Conservation (phyloP, 352 stramenopile genomes). For the Pythium sp. region DNA sequence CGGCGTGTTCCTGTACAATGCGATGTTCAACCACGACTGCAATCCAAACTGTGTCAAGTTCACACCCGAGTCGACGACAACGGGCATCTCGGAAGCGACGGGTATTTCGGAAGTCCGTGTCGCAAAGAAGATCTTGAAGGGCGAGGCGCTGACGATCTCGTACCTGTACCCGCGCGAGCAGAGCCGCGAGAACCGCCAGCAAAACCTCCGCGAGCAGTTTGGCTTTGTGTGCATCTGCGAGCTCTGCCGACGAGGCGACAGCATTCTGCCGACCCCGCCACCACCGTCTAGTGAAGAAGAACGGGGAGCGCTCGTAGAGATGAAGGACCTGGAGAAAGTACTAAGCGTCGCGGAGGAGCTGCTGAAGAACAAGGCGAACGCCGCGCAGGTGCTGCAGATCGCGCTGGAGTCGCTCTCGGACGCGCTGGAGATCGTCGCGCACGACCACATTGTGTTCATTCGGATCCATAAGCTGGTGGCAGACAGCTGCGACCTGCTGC, state of each 20-base stretch:
- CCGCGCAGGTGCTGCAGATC: slow-evolving; percentile 52
- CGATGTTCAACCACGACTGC: slow-evolving; percentile 94
- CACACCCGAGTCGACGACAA: slow-evolving; percentile 44
- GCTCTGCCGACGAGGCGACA: slow-evolving; percentile 71
- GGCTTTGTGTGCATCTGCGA: slow-evolving; percentile 82
- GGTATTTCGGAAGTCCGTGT: slow-evolving; percentile 91
- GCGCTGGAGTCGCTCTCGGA: slow-evolving; percentile 82
- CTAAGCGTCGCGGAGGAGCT: slow-evolving; percentile 57
- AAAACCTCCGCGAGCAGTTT: slow-evolving; percentile 90
- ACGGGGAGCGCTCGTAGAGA: slow-evolving; percentile 16
- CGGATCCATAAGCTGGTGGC: slow-evolving; percentile 90
- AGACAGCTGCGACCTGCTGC: slow-evolving; percentile 85
- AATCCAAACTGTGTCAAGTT: slow-evolving; percentile 96
- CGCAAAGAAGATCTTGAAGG: slow-evolving; percentile 75
- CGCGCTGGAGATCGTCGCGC: slow-evolving; percentile 74
- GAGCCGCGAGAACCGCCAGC: slow-evolving; percentile 72
- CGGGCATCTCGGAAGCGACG: slow-evolving; percentile 78
- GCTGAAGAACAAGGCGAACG: slow-evolving; percentile 47
- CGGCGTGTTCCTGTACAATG: slow-evolving; percentile 91
- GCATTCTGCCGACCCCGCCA: slow-evolving; percentile 40
- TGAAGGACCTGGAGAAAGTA: slow-evolving; percentile 66
- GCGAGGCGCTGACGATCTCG: slow-evolving; percentile 91
- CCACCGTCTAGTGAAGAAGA: slow-evolving; percentile 19
- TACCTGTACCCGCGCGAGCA: slow-evolving; percentile 92
- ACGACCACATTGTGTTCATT: slow-evolving; percentile 87